Evolutionary conservation across 371 early-diverging fungal species (phyloP), one percentile per base, ranked within the genome.

Genomic region (Mucor plumbeus): DNA sequence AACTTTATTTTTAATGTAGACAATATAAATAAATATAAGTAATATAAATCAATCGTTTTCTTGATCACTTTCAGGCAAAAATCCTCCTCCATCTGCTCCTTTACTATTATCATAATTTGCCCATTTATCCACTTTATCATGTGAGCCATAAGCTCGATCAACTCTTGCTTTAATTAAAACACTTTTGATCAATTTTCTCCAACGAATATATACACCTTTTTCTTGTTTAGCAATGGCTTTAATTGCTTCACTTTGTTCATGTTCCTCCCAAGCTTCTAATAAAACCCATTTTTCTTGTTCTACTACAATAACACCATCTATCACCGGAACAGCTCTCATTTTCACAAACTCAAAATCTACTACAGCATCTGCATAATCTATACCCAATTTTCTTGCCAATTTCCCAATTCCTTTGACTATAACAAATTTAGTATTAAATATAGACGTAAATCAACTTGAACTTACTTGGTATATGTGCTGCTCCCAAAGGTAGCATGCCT

Each of bases 401-500:
- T 78, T 81, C 3, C 64, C 86, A 58, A 91, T 87, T 5, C 87
- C 88, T 43, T 78, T 71, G 26, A 76, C 86, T 82, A 13, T 1
- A 69, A 31, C 39, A 10, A 50, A 13, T 38, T 15, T 64, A 31
- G 26, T 13, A 9, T 38, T 58, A 57, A 55, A 7, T 31, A 3
- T 9, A 26, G 31, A 14, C 10, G 19, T 0, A 13, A 26, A 31
- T 3, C 14, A 43, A 62, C 75, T 78, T 75, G 15, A 43, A 62
- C 76, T 78, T 75, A 88, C 89, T 78, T 58, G 83, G 82, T 40
- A 96, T 73, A 80, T 95, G 94, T 1, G 82, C 88, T 15, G 87
- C 91, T n/a, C 95, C 96, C 8, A 69, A 55, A 0, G 97, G 97
- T 31, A 95, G 71, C 97, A 97, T 97, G 7, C 74, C 75, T 0